Percentiles rank a stretch among this genome's conserved stretches.
Conservation (phyloP, 108 stramenopile genomes). For the Nannochloropsis salina region DNA sequence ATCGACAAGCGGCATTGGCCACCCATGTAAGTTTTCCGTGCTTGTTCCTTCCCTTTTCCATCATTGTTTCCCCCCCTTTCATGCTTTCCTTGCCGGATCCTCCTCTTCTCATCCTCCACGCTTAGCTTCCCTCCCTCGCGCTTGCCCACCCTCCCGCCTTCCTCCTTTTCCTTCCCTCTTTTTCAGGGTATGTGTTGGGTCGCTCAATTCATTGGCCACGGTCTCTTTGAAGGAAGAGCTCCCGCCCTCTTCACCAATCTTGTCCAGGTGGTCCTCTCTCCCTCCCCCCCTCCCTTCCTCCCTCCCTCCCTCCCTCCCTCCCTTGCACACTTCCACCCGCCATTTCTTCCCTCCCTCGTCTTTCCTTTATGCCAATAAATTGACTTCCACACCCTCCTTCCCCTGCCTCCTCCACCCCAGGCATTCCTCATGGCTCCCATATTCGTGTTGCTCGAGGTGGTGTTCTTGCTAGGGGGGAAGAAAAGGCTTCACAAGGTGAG, state of each 20-base stretch:
- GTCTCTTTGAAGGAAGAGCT: slow-evolving; percentile 25
- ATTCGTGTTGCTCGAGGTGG: slow-evolving; percentile 38
- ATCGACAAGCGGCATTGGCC: not conserved
- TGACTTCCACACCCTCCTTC: no score
- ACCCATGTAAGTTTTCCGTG: not conserved
- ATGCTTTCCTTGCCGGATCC: not conserved
- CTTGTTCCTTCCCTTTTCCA: not conserved
- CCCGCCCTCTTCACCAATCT: slow-evolving; percentile 39
- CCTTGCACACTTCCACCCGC: no score
- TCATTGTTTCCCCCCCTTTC: not conserved
- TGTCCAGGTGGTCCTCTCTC: not conserved
- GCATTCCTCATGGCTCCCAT: slow-evolving; percentile 30
- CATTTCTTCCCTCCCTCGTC: no score
- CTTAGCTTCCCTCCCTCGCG: no score
- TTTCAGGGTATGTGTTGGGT: slow-evolving; percentile 20
- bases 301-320: no score
- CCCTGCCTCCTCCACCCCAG: no score
- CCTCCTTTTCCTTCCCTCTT: not conserved
- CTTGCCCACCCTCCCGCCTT: no score
- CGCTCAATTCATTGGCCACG: slow-evolving; percentile 37
- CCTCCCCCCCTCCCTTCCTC: not conserved
- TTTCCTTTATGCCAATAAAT: no score
- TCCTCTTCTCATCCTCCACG: not conserved
- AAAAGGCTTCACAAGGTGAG: not conserved
- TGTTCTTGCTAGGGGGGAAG: slow-evolving; percentile 18